Evolutionary conservation across 495 filamentous ascomycete species (phyloP).

Genomic region (Platismatia glauca): DNA sequence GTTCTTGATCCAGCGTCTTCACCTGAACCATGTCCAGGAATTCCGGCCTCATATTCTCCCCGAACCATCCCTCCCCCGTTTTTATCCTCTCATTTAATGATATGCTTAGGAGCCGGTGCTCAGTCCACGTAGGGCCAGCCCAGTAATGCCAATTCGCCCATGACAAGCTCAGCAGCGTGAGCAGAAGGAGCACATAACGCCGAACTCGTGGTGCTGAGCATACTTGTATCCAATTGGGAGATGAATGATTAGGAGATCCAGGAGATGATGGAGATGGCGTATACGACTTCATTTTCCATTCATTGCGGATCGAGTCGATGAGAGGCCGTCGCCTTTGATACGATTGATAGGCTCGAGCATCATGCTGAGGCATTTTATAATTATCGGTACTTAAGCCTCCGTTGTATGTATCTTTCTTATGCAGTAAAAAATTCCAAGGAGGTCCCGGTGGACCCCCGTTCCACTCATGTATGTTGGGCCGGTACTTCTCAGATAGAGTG

Average conservation of each 20-base stretch:
- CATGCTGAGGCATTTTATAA: slow-evolving; percentile 10
- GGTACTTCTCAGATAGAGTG: slow-evolving; percentile 12
- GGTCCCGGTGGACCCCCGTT: slow-evolving; percentile 1
- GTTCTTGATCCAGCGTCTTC: slow-evolving; percentile 32
- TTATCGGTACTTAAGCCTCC: slow-evolving; percentile 1
- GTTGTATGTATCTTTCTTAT: slow-evolving; percentile 4
- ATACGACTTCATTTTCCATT: slow-evolving; percentile 34
- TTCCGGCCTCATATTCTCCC: slow-evolving; percentile 38
- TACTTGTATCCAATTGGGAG: slow-evolving; percentile 23
- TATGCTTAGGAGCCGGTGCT: slow-evolving; percentile 30
- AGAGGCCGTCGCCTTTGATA: slow-evolving; percentile 29
- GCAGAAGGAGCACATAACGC: slow-evolving; percentile 38
- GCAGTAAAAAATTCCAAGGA: slow-evolving; percentile 4
- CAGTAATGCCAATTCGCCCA: slow-evolving; percentile 36
- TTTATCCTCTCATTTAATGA: slow-evolving; percentile 34
- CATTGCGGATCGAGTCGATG: slow-evolving; percentile 39
- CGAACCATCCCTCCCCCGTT: slow-evolving; percentile 36
- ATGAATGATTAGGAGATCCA: slow-evolving; percentile 24
- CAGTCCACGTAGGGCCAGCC: slow-evolving; percentile 35
- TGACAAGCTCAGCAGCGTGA: slow-evolving; percentile 32
- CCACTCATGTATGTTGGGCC: slow-evolving; percentile 4
- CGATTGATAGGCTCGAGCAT: slow-evolving; percentile 20
- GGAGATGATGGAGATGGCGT: slow-evolving; percentile 22
- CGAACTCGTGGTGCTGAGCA: slow-evolving; percentile 39
- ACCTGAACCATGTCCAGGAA: slow-evolving; percentile 44